Evolutionary conservation across 306 rosid genomes (phyloP), one percentile per base, ranked within the genome.

Genomic region (Casuarina equisetifolia): DNA sequence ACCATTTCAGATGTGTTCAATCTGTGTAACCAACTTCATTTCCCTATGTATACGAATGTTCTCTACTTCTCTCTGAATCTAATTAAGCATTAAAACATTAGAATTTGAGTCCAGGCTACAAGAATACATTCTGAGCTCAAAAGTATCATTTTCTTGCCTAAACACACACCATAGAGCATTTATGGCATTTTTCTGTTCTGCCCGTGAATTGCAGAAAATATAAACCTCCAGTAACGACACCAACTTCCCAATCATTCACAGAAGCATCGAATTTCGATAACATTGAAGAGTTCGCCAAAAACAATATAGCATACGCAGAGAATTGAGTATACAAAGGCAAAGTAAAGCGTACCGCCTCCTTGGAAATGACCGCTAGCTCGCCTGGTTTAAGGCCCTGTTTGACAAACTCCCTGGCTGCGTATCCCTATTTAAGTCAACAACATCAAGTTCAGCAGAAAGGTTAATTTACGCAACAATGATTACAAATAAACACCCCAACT

Each of bases 371-470:
- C 9, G 97, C 99, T 76, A 95, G 89, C 86, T 95, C 99, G 72
- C 97, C 97, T 35, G 91, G 85, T 80, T 87, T 85, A 82, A 95
- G 51, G 58, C 97, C 99, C 75, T 88, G 89, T 69, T 89, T 95
- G 78, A 84, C 86, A 78, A 95, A 95, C 87, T 95, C 94, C 86
- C 92, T 89, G 8, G 99, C 99, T 16, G 99, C 99, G 80, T 95
- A 95, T 72, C 99, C 99, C 99, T 95, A 55, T 19, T 25, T 70
- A 74, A n/a, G 69, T 58, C 0, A 9, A 75, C 63, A 80, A 68
- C 5, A 54, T 64, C 15, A 15, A 73, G 59, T 42, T 49, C 9
- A 64, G 59, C 17, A 50, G 50, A 70, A 46, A 46, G 58, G 59
- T 36, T 11, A 50, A 17, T 32, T 63, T 20, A 49, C n/a, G 39